Conservation (phyloP, 768 basidiomycete species). For the Hericium coralloides region DNA sequence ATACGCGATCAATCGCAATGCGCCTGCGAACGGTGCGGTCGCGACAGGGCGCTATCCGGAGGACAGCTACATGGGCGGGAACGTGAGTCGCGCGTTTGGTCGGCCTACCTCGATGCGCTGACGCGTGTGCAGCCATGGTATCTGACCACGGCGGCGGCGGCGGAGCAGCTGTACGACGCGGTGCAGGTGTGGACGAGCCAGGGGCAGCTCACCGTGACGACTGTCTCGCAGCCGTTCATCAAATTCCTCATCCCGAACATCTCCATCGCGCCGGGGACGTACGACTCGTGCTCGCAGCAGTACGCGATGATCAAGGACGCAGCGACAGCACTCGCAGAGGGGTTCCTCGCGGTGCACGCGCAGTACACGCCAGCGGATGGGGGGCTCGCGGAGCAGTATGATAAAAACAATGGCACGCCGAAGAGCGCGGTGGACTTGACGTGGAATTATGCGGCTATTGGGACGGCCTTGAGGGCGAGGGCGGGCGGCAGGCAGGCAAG, state of each 20-base stretch:
- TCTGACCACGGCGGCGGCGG: constrained; percentile 58
- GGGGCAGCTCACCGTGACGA: constrained; percentile 43
- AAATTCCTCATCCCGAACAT: constrained; percentile 37
- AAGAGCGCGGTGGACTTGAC: constrained; percentile 58
- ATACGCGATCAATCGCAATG: constrained; percentile 54
- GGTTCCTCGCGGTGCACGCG: constrained; percentile 46
- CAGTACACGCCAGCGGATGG: constrained; percentile 55
- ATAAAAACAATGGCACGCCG: constrained; percentile 38
- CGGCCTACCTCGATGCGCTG: neutral
- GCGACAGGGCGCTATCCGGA: constrained; percentile 72
- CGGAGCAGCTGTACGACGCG: constrained; percentile 69
- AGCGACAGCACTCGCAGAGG: constrained; percentile 51
- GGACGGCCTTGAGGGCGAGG: constrained; percentile 54
- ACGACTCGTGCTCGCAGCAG: constrained; percentile 34
- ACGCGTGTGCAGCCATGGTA: constrained; percentile 56
- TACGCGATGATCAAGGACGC: constrained; percentile 42
- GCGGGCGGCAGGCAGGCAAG: constrained; percentile 35
- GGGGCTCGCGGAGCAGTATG: constrained; percentile 54
- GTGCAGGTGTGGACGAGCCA: constrained; percentile 54
- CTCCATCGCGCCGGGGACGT: constrained; percentile 42
- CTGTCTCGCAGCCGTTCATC: constrained; percentile 63
- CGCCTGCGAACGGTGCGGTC: constrained; percentile 41
- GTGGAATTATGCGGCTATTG: constrained; percentile 62
- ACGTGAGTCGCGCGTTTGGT: constrained; percentile 33
- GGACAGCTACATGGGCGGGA: constrained; percentile 63